Evolutionary conservation across 352 stramenopile species (phyloP).

Genomic region (Phytophthora podocarpi): DNA sequence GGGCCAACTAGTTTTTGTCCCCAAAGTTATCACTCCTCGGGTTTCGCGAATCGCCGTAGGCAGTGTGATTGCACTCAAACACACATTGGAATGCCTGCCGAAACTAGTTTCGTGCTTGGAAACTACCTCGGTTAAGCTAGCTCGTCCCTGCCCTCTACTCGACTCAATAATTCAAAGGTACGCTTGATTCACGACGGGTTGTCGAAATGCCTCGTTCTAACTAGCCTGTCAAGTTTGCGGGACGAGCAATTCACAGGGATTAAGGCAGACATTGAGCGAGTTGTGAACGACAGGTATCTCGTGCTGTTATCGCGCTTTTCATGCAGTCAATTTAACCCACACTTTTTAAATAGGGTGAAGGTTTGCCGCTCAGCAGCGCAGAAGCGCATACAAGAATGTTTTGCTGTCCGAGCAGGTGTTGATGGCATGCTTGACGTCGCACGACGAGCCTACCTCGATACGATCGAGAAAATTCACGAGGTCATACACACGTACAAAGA

Average conservation of each 20-base stretch:
- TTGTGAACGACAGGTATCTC: conserved; percentile 76
- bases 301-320: neutral
- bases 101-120: conserved; percentile 59
- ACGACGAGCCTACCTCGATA: conserved; percentile 79
- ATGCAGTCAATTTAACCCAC: neutral
- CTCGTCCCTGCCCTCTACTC: conserved; percentile 51
- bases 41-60: conserved; percentile 73
- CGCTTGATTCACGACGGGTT: neutral
- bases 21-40: conserved; percentile 75
- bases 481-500: conserved; percentile 80
- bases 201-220: conserved; percentile 13
- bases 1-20: conserved; percentile 78
- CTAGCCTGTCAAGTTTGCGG: conserved; percentile 39
- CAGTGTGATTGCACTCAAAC: conserved; percentile 86
- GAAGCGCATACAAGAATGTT: conserved; percentile 88
- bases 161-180: conserved; percentile 73
- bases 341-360: conserved; percentile 51
- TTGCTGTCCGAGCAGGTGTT: conserved; percentile 79
- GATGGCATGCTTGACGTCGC: conserved; percentile 89
- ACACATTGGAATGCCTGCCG: conserved; percentile 73
- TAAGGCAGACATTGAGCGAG: conserved; percentile 64
- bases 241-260: conserved; percentile 62
- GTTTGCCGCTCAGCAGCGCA: conserved; percentile 68
- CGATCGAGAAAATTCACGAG: conserved; percentile 84
- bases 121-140: conserved; percentile 31